Evolutionary conservation across 2,329 filamentous ascomycete species (phyloP), one percentile per base, ranked within the genome.

Genomic region (Colletotrichum truncatum): DNA sequence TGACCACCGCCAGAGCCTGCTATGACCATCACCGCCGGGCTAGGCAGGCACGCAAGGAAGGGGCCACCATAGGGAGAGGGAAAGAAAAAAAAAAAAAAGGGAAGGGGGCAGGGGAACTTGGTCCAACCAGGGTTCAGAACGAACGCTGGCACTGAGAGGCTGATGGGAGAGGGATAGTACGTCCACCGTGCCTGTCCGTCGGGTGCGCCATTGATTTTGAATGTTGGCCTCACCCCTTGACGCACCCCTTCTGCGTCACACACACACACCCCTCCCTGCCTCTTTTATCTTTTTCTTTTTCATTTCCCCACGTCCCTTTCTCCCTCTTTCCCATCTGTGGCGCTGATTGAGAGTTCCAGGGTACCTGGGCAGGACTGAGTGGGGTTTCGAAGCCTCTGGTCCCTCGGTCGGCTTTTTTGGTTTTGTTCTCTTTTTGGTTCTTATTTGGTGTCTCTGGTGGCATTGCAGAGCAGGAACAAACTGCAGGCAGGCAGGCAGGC

Each of bases 161-260:
- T n/a, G 45, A 51, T 12, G n/a, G 28, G 18, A 6, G 34, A 36
- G 25, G 6, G 21, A 51, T 12, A 12, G 14, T 38, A 39, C 38
- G 48, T 46, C 12, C 6, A 12, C 18, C 8, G 55, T 59, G 59
- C 52, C 59, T 39, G n/a, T 51, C 34, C 26, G 72, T 67, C 69
- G 64, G 68, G 59, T 66, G 54, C 75, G 69, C 66, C 49, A 63
- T 65, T 64, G 34, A 3, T 57, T 53, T 54, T 26, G 16, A n/a
- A 36, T 38, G 16, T 21, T 30, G 25, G 45, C 30, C 45, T 48
- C 25, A 48, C 45, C 14, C 45, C 45, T 32, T 32, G 30, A 32
- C 48, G 48, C 30, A 36, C 30, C 48, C 48, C 18, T 34, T 14
- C 21, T 48, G 23, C 25, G 34, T 14, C 46, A 34, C n/a, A 21